phyloP scores from a whole-genome alignment of 2,329 filamentous ascomycete genomes.

The Trichoderma gracile region DNA sequence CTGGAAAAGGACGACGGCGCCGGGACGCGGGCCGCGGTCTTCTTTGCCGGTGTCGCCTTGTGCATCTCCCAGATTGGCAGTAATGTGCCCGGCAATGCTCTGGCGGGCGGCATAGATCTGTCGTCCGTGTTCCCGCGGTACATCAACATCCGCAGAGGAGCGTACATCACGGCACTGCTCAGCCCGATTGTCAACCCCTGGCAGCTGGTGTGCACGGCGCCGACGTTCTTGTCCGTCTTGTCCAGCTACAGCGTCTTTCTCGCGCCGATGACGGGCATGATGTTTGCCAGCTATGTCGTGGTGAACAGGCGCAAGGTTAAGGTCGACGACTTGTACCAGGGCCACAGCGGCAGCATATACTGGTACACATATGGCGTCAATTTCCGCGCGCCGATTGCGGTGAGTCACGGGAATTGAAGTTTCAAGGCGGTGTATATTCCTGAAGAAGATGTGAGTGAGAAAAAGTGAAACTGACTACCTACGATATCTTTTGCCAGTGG shows the following conservation, averaged over 20 bases:
- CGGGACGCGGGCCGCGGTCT: conserved; percentile 40
- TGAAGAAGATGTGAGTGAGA: not conserved
- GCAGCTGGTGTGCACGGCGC: conserved; percentile 42
- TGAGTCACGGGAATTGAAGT: conserved; percentile 34
- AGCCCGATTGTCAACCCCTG: conserved; percentile 43
- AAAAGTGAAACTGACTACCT: not conserved
- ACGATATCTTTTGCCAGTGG: conserved; percentile 36
- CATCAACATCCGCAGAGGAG: conserved; percentile 44
- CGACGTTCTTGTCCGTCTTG: conserved; percentile 41
- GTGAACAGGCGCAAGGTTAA: conserved; percentile 40
- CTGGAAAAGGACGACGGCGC: conserved; percentile 36
- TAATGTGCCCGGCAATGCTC: conserved; percentile 42
- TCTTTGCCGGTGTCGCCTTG: conserved; percentile 43
- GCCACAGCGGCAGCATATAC: conserved; percentile 39
- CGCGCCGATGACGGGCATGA: conserved; percentile 44
- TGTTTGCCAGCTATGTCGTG: conserved; percentile 41
- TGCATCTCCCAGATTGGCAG: conserved; percentile 42
- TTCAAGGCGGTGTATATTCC: no score
- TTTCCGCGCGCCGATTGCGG: conserved; percentile 44
- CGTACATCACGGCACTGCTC: conserved; percentile 41
- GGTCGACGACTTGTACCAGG: conserved; percentile 40
- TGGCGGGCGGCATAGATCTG: conserved; percentile 44
- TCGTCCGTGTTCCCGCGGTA: conserved; percentile 41
- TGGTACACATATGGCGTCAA: conserved; percentile 46
- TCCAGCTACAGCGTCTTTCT: conserved; percentile 43